These are phyloP conservation scores for Cyberlindnera euphorbiiphila DNA, from an alignment of 805 yeast genomes.

Conservation along the genomic window DNA sequence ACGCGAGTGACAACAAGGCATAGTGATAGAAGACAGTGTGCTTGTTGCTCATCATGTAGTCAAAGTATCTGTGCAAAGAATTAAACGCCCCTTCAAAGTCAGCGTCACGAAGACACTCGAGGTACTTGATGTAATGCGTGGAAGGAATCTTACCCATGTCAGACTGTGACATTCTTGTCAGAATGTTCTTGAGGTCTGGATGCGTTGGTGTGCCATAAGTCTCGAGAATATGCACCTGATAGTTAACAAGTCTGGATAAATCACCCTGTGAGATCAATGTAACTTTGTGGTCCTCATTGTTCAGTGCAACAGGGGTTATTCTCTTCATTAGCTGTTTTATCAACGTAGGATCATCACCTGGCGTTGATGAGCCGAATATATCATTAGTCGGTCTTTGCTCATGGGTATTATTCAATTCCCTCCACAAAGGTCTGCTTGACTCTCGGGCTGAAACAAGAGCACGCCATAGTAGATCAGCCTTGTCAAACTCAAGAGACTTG, in stretches of 20 bases:
- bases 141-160: conserved; percentile 42
- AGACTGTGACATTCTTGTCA: conserved; percentile 44
- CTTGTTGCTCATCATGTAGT: conserved; percentile 69
- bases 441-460: conserved; percentile 36
- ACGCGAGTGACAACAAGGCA: conserved; percentile 69
- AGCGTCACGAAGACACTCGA: conserved; percentile 52
- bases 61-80: conserved; percentile 61
- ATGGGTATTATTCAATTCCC: conserved; percentile 22
- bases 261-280: conserved; percentile 48
- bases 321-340: conserved; percentile 13
- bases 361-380: conserved; percentile 19
- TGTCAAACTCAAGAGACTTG: conserved; percentile 45
- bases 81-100: conserved; percentile 56
- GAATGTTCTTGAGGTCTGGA: conserved; percentile 36
- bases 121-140: conserved; percentile 53
- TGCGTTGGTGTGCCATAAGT: conserved; percentile 49
- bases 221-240: conserved; percentile 52
- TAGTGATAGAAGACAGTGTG: conserved; percentile 69
- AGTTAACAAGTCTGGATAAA: conserved; percentile 44
- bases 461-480: conserved; percentile 39
- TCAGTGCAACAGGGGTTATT: conserved; percentile 5
- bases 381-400: conserved; percentile 8
- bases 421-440: conserved; percentile 26
- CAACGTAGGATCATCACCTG: conserved; percentile 21
- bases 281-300: conserved; percentile 16